Evolutionary conservation across 208 protist species (phyloP), one percentile per base, ranked within the genome.

Genomic region (Leishmania turanica): DNA sequence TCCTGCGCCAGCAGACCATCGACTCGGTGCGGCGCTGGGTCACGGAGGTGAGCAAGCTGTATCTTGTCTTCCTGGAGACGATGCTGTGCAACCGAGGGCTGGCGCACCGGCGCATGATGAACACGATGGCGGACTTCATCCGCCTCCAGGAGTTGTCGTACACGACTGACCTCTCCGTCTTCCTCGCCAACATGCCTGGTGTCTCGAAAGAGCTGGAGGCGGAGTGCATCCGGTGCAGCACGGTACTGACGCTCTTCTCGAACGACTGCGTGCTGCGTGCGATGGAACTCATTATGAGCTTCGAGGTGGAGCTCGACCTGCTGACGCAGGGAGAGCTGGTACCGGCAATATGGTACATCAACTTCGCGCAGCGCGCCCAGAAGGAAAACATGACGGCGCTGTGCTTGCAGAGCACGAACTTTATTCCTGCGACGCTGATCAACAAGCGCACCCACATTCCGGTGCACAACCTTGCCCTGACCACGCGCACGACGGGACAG

Each of bases 1-100:
- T 84, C 47, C 66, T 96, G 60, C 89, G 90, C 68, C 87, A 94
- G 82, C 91, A 95, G 78, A 96, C 92, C 8, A 51, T 87, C 31
- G 92, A 96, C 64, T 81, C 87, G 24, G 84, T 96, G 76, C 88
- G 85, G 54, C 85, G 83, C 65, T 97, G 93, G 92, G 85, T 82
- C 27, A 73, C 76, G 24, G 91, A 94, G 85, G 90, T 90, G 77
- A 84, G 86, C 79, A 93, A 91, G 88, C 79, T 84, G 47, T 95
- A 93, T 79, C 82, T 97, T 1, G 78, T 94, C 53, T 89, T 95
- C 75, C 80, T 95, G 13, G 93, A 97, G 88, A 88, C 88, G 42
- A 95, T 97, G 93, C 87, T 97, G 62, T 97, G 93, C 89, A 97
- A 93, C 79, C 93, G 93, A 75, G 93, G 93, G 31, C 84, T 95